phyloP scores from a whole-genome alignment of 2,329 filamentous ascomycete species.

The Fusarium sp. region DNA sequence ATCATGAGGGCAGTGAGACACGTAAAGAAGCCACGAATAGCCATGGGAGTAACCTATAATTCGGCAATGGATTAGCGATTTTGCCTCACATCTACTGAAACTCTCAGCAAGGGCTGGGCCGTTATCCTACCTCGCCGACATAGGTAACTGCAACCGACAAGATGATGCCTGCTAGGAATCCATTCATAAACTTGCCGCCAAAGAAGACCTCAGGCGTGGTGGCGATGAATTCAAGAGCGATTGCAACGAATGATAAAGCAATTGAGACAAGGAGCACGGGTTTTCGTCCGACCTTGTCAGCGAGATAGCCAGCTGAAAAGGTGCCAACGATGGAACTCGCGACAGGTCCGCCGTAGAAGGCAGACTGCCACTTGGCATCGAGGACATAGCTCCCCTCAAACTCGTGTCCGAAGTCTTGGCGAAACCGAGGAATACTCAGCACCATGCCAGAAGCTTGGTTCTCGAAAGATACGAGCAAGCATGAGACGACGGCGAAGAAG shows the following conservation, averaged over 20 bases:
- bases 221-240: constrained; percentile 51
- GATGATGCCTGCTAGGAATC: constrained; percentile 54
- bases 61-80: too few species aligned
- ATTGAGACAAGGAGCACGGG: constrained; percentile 29
- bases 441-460: constrained; percentile 44
- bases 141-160: constrained; percentile 49
- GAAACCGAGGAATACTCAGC: constrained; percentile 41
- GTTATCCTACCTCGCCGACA: constrained; percentile 51
- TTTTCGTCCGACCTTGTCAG: constrained; percentile 47
- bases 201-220: constrained; percentile 51
- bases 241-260: constrained; percentile 31
- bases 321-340: constrained; percentile 47
- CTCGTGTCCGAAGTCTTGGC: constrained; percentile 36
- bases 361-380: constrained; percentile 50
- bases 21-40: constrained; percentile 50
- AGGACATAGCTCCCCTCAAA: constrained; percentile 42
- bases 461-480: constrained; percentile 43
- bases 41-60: constrained; percentile 47
- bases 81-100: too few species aligned
- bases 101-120: neutral
- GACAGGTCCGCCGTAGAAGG: constrained; percentile 45
- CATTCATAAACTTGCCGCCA: constrained; percentile 51
- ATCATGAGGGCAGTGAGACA: constrained; percentile 51
- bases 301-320: constrained; percentile 44
- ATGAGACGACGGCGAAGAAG: constrained; percentile 25